A percentile compares a stretch with the other conserved stretches of the same genome.
Evolutionary conservation across 176 grass and related monocot species (phyloP).

Genomic region (Oryza meridionalis): DNA sequence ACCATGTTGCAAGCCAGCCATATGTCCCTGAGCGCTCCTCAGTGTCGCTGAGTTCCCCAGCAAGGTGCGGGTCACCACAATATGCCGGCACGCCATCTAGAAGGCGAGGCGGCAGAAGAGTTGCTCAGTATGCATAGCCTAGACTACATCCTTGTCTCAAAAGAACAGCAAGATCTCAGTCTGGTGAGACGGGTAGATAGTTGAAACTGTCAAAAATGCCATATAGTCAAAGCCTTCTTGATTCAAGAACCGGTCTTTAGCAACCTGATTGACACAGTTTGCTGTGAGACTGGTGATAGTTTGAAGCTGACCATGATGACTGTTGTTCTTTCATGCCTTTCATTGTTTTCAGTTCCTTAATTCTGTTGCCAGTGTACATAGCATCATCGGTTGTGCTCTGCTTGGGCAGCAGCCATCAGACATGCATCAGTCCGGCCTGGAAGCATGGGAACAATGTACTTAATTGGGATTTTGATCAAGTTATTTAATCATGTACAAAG

Average conservation of each 20-base stretch:
- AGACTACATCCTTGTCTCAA: neutral
- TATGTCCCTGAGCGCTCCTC: conserved; percentile 39
- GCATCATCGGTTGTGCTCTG: neutral
- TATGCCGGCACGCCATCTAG: conserved; percentile 53
- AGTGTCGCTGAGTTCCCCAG: conserved; percentile 39
- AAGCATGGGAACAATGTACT: neutral
- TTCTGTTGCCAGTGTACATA: conserved; percentile 41
- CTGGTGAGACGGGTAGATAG: neutral
- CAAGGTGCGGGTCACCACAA: conserved; percentile 33
- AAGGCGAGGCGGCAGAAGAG: conserved; percentile 52
- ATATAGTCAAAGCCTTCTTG: conserved; percentile 39
- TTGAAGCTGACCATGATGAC: conserved; percentile 28
- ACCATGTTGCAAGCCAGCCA: conserved; percentile 67
- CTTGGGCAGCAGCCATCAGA: neutral
- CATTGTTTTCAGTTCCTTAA: neutral
- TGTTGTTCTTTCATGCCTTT: conserved; percentile 1
- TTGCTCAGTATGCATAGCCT: conserved; percentile 23
- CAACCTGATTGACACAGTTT: conserved; percentile 13
- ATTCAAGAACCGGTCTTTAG: conserved; percentile 41
- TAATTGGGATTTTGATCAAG: neutral
- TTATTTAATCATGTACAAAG: conserved; percentile 37
- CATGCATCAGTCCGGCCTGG: neutral
- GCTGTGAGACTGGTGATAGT: conserved; percentile 12
- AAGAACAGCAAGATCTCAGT: neutral
- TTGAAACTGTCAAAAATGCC: conserved; percentile 44